Base-by-base conservation (phyloP, 2,329 filamentous ascomycete species). In the Neophaeococcomyces mojaviensis region DNA sequence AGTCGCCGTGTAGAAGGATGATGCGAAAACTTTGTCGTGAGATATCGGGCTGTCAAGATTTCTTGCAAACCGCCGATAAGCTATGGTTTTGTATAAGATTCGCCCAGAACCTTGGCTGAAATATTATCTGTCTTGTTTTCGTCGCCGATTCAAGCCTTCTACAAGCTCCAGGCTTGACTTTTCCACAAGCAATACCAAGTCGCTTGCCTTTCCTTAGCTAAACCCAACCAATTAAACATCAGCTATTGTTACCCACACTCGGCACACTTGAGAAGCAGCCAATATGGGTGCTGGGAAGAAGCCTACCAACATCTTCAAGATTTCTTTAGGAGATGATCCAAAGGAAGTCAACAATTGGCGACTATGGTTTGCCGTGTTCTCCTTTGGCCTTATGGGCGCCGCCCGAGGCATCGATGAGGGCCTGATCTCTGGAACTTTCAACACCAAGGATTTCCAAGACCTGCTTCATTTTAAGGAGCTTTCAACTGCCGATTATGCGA, bases 221-320 rank as follows among this genome's bases (percentile, higher is more conserved):
- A 7, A 28, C 13, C 8, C 37, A 39, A 13, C 18, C 37, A 26
- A 24, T 39, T 8, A 24, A 26, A 39, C 16, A 20, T 13, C 20
- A 18, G 18, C 18, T 39, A 13, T 20, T 15, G 19, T n/a, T 18
- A 18, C 6, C 7, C 20, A n/a, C 37, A 39, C 20, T 6, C 6
- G 26, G 12, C 37, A 39, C n/a, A n/a, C 10, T 7, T 12, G n/a
- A 6, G 3, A 39, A 39, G 9, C 9, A 18, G 6, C 19, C 41
- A 45, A 24, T 7, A 47, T 49, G 46, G 46, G 38, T 32, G 50
- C 39, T 22, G 48, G 62, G 9, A 64, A 64, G 55, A 67, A 65
- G 49, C 64, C 64, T n/a, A 55, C 64, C 45, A 68, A 68, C 44
- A 64, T 68, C 26, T 62, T 59, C 52, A 60, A 59, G 45, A 46